Conservation (phyloP, 257 asterid species). For the Solanum gracilifrons region DNA sequence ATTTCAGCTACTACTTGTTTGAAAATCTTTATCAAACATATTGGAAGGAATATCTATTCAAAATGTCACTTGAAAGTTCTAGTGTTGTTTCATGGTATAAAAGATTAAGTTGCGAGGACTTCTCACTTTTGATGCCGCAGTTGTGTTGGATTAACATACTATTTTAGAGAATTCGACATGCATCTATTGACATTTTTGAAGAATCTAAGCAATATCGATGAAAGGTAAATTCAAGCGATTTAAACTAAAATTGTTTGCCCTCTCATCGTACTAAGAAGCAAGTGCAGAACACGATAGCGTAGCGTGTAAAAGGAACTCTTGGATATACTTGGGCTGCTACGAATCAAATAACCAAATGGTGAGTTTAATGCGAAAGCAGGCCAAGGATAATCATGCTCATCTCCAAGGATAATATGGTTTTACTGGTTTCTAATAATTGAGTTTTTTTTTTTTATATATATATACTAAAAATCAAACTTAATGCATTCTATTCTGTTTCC, state of each 20-base stretch:
- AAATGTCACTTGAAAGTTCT: not conserved
- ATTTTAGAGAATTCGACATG: not conserved
- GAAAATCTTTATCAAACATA: not conserved
- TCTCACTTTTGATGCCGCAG: not conserved
- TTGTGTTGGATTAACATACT: not conserved
- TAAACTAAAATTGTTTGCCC: not conserved
- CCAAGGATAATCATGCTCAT: not conserved
- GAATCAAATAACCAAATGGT: not conserved
- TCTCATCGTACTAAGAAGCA: not conserved
- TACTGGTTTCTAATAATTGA: not conserved
- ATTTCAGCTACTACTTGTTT: not conserved
- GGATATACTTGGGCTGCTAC: fast-evolving
- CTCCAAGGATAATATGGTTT: not conserved
- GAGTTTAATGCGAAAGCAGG: not conserved
- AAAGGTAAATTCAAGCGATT: no score
- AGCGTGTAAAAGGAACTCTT: not conserved
- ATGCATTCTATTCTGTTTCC: not conserved
- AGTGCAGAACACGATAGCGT: not conserved
- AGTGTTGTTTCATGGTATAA: not conserved
- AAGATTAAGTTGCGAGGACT: not conserved
- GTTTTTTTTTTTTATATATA: no score
- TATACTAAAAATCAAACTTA: not conserved
- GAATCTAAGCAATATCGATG: not conserved
- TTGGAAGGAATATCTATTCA: not conserved
- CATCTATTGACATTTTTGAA: not conserved